A percentile compares a stretch with the other conserved stretches of the same genome.
phyloP scores from a whole-genome alignment of 768 basidiomycete genomes.

The Psilocybe sp. region DNA sequence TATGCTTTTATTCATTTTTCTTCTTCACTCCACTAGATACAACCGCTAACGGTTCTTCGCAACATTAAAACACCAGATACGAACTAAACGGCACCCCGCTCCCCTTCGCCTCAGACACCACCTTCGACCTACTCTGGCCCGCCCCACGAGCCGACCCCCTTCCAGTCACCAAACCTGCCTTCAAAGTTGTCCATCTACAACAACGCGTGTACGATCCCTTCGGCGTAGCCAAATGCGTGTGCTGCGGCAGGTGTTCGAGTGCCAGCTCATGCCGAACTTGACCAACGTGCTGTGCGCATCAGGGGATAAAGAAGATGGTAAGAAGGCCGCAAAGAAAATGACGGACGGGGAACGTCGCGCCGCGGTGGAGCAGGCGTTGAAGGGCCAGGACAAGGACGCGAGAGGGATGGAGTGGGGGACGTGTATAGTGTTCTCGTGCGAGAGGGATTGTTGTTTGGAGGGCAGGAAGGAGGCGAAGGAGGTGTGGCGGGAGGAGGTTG shows the following conservation, averaged over 20 bases:
- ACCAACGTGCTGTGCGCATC: constrained; percentile 67
- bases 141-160: constrained; percentile 39
- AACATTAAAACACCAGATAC: too few species aligned
- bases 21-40: too few species aligned
- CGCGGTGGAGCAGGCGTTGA: constrained; percentile 54
- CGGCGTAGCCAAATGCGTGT: constrained; percentile 60
- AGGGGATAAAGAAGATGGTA: constrained; percentile 23
- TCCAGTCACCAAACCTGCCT: constrained; percentile 59
- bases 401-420: constrained; percentile 95
- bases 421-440: constrained; percentile 85
- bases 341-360: constrained; percentile 70
- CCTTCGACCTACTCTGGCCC: constrained; percentile 77
- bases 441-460: constrained; percentile 66
- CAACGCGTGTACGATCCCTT: constrained; percentile 55
- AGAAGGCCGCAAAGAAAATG: constrained; percentile 42
- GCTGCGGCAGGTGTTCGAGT: constrained; percentile 80
- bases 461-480: constrained; percentile 25
- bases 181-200: constrained; percentile 47
- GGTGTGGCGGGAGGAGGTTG: constrained; percentile 20
- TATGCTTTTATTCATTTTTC: constrained; percentile 31
- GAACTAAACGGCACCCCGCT: constrained; percentile 84
- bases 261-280: constrained; percentile 92
- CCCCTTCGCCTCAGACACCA: constrained; percentile 77
- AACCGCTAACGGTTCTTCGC: too few species aligned
- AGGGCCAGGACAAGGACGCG: constrained; percentile 35